Percentiles rank a stretch among this genome's conserved stretches.
Conservation (phyloP, 352 stramenopile genomes). For the Phytophthora chlamydospora region DNA sequence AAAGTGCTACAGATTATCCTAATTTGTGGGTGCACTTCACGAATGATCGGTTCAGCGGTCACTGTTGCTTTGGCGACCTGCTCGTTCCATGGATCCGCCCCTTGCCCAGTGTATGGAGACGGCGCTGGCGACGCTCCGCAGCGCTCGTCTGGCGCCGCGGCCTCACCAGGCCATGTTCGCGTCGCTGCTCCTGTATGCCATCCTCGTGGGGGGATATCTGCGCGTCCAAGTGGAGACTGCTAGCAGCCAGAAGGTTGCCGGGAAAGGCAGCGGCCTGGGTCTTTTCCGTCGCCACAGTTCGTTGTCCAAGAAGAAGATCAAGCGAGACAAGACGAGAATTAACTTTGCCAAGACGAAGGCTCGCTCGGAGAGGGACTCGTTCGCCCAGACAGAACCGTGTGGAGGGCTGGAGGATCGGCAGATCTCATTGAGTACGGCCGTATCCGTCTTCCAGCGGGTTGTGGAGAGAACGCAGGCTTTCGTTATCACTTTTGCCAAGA, state of each 20-base stretch:
- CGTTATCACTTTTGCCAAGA: conserved; percentile 24
- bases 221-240: too few relatives aligned
- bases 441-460: conserved; percentile 5
- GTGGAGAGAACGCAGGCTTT: conserved; percentile 7
- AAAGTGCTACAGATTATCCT: too few relatives aligned
- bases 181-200: not conserved
- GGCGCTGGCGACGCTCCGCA: not conserved
- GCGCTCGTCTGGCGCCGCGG: not conserved
- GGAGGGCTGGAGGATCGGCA: not conserved
- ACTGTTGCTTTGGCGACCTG: too few relatives aligned
- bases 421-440: conserved; percentile 2
- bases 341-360: not conserved
- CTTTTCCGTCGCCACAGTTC: conserved; percentile 18
- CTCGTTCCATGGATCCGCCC: too few relatives aligned
- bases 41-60: too few relatives aligned
- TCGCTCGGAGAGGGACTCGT: conserved; percentile 6
- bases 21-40: too few relatives aligned
- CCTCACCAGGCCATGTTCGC: conserved; percentile 8
- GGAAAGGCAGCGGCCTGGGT: not conserved
- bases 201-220: not conserved
- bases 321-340: conserved; percentile 11
- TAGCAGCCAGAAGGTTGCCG: too few relatives aligned
- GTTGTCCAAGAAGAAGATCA: conserved; percentile 17
- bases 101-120: too few relatives aligned
- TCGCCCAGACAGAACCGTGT: not conserved